Percentiles rank a stretch among this genome's conserved stretches.
Conservation (phyloP, 495 filamentous ascomycete species). For the Lindgomyces ingoldianus region DNA sequence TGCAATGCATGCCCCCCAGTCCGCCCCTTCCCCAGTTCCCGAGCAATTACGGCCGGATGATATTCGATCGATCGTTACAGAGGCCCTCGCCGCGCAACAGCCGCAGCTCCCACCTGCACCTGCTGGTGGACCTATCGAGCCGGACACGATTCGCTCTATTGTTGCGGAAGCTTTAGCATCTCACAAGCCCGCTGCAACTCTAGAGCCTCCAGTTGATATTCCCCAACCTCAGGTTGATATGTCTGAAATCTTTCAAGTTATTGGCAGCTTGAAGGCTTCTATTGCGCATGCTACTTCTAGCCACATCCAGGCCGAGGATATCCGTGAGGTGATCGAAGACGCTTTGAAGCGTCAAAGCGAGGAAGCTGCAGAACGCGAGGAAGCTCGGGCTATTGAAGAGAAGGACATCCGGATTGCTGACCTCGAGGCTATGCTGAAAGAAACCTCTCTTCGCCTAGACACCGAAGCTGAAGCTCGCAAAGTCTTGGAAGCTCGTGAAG, state of each 20-base stretch:
- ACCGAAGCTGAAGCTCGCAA: conserved; percentile 66
- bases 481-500: conserved; percentile 70
- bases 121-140: conserved; percentile 39
- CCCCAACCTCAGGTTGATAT: conserved; percentile 37
- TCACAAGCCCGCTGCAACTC: conserved; percentile 22
- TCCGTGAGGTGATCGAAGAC: conserved; percentile 61
- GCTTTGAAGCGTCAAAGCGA: conserved; percentile 43
- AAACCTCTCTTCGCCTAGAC: conserved; percentile 52
- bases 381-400: conserved; percentile 38
- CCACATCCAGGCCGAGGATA: conserved; percentile 51
- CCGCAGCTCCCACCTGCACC: conserved; percentile 1
- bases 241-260: conserved; percentile 56
- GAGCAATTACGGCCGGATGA: conserved; percentile 11
- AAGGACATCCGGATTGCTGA: conserved; percentile 44
- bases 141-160: conserved; percentile 78
- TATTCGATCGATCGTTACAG: conserved; percentile 20
- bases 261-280: conserved; percentile 60
- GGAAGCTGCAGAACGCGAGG: conserved; percentile 45
- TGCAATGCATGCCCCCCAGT: background rate
- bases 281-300: conserved; percentile 43
- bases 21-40: background rate
- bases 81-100: conserved; percentile 12
- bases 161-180: conserved; percentile 66
- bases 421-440: conserved; percentile 44
- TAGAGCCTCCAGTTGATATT: conserved; percentile 27